Evolutionary conservation across 1,284 basidiomycete species (phyloP).

Genomic region (Erythrobasidium hasegawianum): DNA sequence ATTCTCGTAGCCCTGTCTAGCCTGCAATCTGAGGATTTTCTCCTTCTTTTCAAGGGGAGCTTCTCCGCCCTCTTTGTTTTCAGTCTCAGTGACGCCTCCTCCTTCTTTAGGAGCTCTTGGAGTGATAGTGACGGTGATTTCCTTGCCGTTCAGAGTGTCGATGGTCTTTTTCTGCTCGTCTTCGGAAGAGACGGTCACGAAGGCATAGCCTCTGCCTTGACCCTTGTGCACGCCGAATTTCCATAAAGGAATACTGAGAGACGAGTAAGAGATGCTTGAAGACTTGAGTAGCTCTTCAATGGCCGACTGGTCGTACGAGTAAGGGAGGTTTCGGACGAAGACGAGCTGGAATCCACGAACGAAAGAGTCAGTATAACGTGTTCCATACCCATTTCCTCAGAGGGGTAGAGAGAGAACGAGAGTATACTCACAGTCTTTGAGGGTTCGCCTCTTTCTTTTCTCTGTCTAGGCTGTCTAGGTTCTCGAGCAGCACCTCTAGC

Average conservation of each 20-base stretch:
- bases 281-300: constrained; percentile 28
- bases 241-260: constrained; percentile 36
- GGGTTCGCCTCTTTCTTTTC: constrained; percentile 34
- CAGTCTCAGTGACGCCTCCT: constrained; percentile 1
- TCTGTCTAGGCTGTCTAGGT: constrained; percentile 29
- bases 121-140: constrained; percentile 26
- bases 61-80: too few species aligned
- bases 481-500: constrained; percentile 1
- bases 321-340: constrained; percentile 40
- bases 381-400: background rate
- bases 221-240: constrained; percentile 35
- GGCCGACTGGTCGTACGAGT: constrained; percentile 34
- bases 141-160: constrained; percentile 36
- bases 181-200: constrained; percentile 39
- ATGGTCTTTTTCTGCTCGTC: constrained; percentile 39
- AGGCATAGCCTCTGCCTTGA: constrained; percentile 39
- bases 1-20: constrained; percentile 33
- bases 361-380: background rate
- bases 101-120: background rate
- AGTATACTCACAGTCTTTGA: constrained; percentile 29
- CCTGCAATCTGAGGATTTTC: constrained; percentile 19
- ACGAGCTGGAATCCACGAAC: constrained; percentile 24
- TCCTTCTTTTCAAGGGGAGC: too few species aligned
- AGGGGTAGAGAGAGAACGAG: background rate
- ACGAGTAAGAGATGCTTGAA: constrained; percentile 8